Evolutionary conservation across 768 basidiomycete genomes (phyloP).

Genomic region (Rhodotorula paludigena): DNA sequence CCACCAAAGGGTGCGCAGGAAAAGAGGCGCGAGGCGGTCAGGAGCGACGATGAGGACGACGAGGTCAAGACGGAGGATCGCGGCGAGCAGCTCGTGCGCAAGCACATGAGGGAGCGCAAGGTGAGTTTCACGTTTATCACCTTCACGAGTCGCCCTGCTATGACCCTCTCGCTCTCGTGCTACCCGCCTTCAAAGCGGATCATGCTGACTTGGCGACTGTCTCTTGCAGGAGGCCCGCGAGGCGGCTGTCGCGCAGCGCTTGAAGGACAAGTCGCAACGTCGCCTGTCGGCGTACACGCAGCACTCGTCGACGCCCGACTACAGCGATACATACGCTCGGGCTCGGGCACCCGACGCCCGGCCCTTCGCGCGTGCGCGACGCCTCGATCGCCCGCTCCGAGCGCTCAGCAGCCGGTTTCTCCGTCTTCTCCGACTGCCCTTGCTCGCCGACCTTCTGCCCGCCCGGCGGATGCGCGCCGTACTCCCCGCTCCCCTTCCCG

Average conservation of each 20-base stretch:
- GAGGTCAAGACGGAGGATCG: slow-evolving; percentile 47
- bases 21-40: background rate
- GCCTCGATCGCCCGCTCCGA: slow-evolving; percentile 18
- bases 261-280: slow-evolving; percentile 1
- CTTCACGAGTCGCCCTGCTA: background rate
- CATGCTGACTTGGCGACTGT: too few species aligned
- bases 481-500: slow-evolving; percentile 6
- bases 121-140: slow-evolving; percentile 2
- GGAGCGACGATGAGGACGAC: slow-evolving; percentile 44
- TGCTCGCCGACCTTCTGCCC: slow-evolving; percentile 1
- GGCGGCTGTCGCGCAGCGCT: slow-evolving; percentile 27
- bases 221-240: slow-evolving; percentile 25
- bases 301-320: background rate
- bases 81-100: slow-evolving; percentile 50
- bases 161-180: slow-evolving; percentile 5
- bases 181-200: too few species aligned
- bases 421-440: slow-evolving; percentile 13
- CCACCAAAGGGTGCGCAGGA: background rate
- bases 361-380: slow-evolving; percentile 9
- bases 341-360: slow-evolving; percentile 1
- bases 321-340: slow-evolving; percentile 5
- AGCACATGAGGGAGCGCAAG: slow-evolving; percentile 47
- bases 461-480: background rate
- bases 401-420: background rate
- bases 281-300: slow-evolving; percentile 9